Evolutionary conservation across 352 stramenopile genomes (phyloP), one percentile per base, ranked within the genome.

Genomic region (Globisporangium paroecandrum): DNA sequence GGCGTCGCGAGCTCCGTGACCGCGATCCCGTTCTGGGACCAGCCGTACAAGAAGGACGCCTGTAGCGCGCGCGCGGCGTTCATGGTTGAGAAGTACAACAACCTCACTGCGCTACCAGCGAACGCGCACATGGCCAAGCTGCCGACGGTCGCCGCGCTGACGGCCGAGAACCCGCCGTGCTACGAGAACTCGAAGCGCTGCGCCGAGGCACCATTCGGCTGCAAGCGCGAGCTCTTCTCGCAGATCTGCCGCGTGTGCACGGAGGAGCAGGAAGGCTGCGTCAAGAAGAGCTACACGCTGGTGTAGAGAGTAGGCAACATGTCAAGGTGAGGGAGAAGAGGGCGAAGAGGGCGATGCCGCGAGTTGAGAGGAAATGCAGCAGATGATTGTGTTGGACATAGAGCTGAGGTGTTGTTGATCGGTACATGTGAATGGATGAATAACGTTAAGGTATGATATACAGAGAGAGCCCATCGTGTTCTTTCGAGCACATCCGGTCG

Each of bases 161-260:
- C 57, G 0, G 43, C 20, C 9, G 69, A 64, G 32, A 92, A 92
- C 64, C 80, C 84, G 12, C 67, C 68, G 43, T 92, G 84, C 68
- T 88, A 83, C 54, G 29, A 68, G 18, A 91, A 90, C 68, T 71
- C 73, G 22, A 70, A 76, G 49, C 47, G 62, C 7, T 89, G 81
- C 27, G 71, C 70, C 0, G 41, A 56, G 0, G 66, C 75, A 15
- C 15, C 64, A 7, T 74, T 68, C 18, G 82, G 81, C 7, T 91
- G 81, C 79, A 82, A 85, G 47, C 81, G 83, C 15, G 63, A 77
- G 18, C 60, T 79, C 13, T 89, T 77, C 51, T 65, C 74, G 3
- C 83, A 91, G 56, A 74, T 91, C n/a, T 91, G 83, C 65, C 69
- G 65, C 20, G 64, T 72, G 34, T 89, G 81, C 34, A 51, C 54